phyloP scores from a whole-genome alignment of 169 alveolate genomes.

The Cryptosporidium sp. region DNA sequence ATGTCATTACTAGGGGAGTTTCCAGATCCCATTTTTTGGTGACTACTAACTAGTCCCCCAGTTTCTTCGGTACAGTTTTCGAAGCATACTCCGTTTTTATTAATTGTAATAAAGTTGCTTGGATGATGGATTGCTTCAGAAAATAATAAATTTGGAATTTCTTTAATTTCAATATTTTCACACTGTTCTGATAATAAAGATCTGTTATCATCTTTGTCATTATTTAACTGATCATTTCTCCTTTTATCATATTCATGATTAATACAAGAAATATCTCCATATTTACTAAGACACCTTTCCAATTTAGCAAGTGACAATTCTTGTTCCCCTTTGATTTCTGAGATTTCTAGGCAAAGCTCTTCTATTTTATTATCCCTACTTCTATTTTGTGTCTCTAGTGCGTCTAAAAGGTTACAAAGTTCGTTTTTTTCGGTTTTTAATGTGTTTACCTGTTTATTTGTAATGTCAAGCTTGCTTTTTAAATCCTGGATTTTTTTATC shows the following conservation, averaged over 20 bases:
- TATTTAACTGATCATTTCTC: not conserved
- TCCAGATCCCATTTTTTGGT: not conserved
- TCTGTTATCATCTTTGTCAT: slow-evolving; percentile 1
- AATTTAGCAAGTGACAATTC: not conserved
- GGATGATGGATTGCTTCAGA: slow-evolving; percentile 45
- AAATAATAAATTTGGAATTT: slow-evolving; percentile 14
- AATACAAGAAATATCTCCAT: not conserved
- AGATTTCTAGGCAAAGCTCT: slow-evolving; percentile 1
- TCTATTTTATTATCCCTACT: slow-evolving; percentile 9
- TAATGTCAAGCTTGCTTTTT: slow-evolving; percentile 23
- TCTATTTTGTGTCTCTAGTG: slow-evolving; percentile 13
- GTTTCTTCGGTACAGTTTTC: not conserved
- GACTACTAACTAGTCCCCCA: not conserved
- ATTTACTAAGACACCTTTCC: slow-evolving; percentile 18
- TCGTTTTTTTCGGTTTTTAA: slow-evolving; percentile 32
- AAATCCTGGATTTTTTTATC: slow-evolving; percentile 39
- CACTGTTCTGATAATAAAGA: slow-evolving; percentile 23
- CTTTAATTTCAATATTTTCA: slow-evolving; percentile 55
- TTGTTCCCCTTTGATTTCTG: slow-evolving; percentile 42
- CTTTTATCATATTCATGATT: not conserved
- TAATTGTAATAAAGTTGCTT: slow-evolving; percentile 26
- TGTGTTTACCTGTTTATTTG: slow-evolving; percentile 24
- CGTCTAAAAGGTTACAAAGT: slow-evolving; percentile 7
- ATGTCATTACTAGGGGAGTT: not conserved
- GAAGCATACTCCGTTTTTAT: not conserved